Evolutionary conservation across 306 rosid genomes (phyloP), one percentile per base, ranked within the genome.

Genomic region (Lathyrus sativus): DNA sequence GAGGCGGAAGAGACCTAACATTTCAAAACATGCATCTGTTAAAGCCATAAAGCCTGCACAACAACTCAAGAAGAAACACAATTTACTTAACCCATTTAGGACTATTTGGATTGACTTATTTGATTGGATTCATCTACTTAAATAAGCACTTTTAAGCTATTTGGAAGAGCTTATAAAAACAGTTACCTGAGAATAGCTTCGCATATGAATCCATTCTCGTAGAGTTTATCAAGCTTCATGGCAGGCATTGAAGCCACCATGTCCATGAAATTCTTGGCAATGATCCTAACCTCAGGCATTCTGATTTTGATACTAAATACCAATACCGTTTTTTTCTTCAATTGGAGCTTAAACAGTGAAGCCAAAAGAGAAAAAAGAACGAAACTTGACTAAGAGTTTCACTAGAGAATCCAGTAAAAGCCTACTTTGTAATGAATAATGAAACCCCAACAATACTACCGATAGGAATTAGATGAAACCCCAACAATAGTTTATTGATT

Each of bases 181-280:
- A 28, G 4, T 15, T 11, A 92, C 98, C 98, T 90, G 82, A 93
- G 89, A 81, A 93, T 90, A 74, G 98, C 97, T 82, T 90, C 97
- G 76, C 98, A 90, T 77, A 93, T 88, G 86, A 93, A 93, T 2
- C 95, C 88, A 59, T 86, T 90, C 28, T 87, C 82, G 64, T 86
- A 93, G 78, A 93, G 95, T 46, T 78, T 81, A 67, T 90, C 97
- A 45, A 93, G 98, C 90, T 90, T 93, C 83, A 86, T 84, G 85
- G 96, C 78, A 28, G 96, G 98, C 89, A 93, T 79, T 74, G 97
- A 83, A 53, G 96, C 93, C 83, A 90, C 98, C 98, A 93, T 93
- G 84, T 93, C 98, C 98, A 93, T 93, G 82, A 90, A 93, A 69
- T 85, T 93, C 93, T 88, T 88, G 12, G 97, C 97, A 48, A 93